Base-by-base conservation (phyloP, 2,329 filamentous ascomycete genomes). In the Gyromitra esculenta region DNA sequence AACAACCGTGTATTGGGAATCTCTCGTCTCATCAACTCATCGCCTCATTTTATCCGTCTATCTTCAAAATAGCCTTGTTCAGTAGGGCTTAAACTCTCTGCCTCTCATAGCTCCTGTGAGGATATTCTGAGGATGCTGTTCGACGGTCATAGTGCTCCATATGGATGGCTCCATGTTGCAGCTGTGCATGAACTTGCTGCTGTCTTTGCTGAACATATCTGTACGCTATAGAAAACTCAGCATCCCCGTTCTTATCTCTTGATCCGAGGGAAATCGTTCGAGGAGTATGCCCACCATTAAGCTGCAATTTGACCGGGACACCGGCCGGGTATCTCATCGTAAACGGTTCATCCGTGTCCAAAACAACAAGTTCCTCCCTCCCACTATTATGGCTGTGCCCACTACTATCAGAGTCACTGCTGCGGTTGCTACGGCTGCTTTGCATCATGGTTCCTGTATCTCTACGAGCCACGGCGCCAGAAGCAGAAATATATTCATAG, bases 251-350 rank as follows among this genome's bases (percentile, higher is more conserved):
- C 77, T 73, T 78, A 52, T 63, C 50, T 73, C 67, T 62, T 7
- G 67, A 60, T 45, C 62, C 68, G 45, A 70, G 37, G 48, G 71
- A 77, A 45, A 66, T 64, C 13, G 48, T 75, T 37, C 59, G 72
- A 48, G 69, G 69, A 60, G 50, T 64, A 64, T 74, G 72, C 60
- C 75, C 62, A 78, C 77, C 77, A 73, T 78, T 78, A 64, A 78
- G 43, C 52, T 77, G 75, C 75, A 78, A 54, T 62, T 78, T 78
- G 48, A 78, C 77, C 37, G 77, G 77, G 25, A 78, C 59, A 31
- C 77, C 77, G 2, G 77, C 77, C 41, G 77, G 77, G 54, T 78
- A 78, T 54, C 77, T 78, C 77, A 78, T 78, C 25, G 71, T 78
- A 68, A 78, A 79, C 31, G 76, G 65, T 39, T 78, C 76, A 65